phyloP scores from a whole-genome alignment of 345 rosid genomes.

The Lumnitzera littorea region DNA sequence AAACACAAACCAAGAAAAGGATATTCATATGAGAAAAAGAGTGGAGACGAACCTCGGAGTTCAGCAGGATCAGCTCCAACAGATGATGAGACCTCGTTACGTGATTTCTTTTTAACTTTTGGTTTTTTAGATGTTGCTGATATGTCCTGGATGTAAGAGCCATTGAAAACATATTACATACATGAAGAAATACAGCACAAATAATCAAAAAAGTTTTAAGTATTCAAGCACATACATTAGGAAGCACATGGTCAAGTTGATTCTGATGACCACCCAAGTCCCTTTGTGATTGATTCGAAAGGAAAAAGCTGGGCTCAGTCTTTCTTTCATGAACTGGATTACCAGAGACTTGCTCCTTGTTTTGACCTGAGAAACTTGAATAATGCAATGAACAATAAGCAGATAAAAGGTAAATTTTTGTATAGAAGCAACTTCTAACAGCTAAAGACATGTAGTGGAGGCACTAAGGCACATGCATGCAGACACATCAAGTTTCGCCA shows the following conservation, averaged over 20 bases:
- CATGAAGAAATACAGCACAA: not conserved
- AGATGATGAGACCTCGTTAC: conserved; percentile 22
- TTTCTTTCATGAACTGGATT: conserved; percentile 37
- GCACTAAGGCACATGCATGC: no score
- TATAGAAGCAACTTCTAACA: no score
- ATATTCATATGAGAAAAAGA: conserved; percentile 3
- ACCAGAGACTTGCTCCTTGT: conserved; percentile 39
- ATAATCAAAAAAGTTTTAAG: no score
- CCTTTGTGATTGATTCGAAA: conserved; percentile 29
- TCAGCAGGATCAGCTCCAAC: conserved; percentile 52
- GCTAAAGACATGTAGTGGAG: no score
- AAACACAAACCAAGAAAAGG: not conserved
- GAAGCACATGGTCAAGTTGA: conserved; percentile 23
- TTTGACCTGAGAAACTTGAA: conserved; percentile 70
- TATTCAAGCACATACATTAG: conserved; percentile 37
- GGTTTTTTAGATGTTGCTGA: conserved; percentile 51
- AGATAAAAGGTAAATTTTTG: conserved; percentile 18
- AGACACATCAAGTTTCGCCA: no score
- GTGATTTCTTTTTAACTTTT: conserved; percentile 67
- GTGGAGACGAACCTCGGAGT: conserved; percentile 58
- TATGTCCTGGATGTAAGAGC: conserved; percentile 41
- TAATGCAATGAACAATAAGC: conserved; percentile 53
- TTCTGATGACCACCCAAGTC: conserved; percentile 30
- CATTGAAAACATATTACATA: conserved; percentile 13
- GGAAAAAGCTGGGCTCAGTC: conserved; percentile 38